These are phyloP conservation scores for Tolypocladium tundrense DNA, from an alignment of 2,329 filamentous ascomycete genomes.

Conservation along the genomic window DNA sequence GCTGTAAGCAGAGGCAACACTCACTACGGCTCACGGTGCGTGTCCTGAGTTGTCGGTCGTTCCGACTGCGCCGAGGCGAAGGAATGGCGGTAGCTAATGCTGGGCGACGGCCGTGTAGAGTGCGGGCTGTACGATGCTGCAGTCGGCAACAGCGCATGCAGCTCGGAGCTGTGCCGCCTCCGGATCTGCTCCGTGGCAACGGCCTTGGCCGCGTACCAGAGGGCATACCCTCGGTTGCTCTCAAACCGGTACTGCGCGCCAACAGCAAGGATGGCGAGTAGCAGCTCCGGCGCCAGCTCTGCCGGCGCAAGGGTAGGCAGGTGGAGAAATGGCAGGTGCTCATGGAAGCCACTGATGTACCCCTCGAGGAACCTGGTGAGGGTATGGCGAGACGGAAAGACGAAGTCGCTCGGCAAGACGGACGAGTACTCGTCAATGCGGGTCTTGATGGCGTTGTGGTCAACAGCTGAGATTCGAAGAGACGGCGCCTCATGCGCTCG, in stretches of 20 bases:
- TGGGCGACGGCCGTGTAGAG: slow-evolving; percentile 48
- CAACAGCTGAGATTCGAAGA: slow-evolving; percentile 41
- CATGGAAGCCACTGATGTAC: slow-evolving; percentile 57
- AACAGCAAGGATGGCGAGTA: slow-evolving; percentile 57
- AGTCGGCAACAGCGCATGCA: slow-evolving; percentile 45
- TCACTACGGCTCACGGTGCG: slow-evolving; percentile 50
- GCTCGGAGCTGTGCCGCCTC: slow-evolving; percentile 44
- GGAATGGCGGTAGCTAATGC: slow-evolving; percentile 45
- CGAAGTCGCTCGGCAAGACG: slow-evolving; percentile 51
- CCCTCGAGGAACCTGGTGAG: slow-evolving; percentile 59
- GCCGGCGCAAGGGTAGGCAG: slow-evolving; percentile 54
- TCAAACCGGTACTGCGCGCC: slow-evolving; percentile 58
- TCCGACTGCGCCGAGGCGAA: slow-evolving; percentile 50
- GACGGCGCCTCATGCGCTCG: slow-evolving; percentile 20
- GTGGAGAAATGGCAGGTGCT: slow-evolving; percentile 51
- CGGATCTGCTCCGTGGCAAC: slow-evolving; percentile 50
- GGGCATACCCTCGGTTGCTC: slow-evolving; percentile 44
- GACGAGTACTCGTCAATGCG: slow-evolving; percentile 52
- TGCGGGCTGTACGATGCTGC: slow-evolving; percentile 49
- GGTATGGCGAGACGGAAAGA: slow-evolving; percentile 59
- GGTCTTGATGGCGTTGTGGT: slow-evolving; percentile 45
- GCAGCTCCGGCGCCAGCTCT: slow-evolving; percentile 56
- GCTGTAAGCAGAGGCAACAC: slow-evolving; percentile 11
- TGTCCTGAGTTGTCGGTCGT: slow-evolving; percentile 45
- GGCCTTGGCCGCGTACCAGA: slow-evolving; percentile 52